Base-by-base conservation (phyloP, 1,139 yeast genomes). In the Hansenula lynferdii region DNA sequence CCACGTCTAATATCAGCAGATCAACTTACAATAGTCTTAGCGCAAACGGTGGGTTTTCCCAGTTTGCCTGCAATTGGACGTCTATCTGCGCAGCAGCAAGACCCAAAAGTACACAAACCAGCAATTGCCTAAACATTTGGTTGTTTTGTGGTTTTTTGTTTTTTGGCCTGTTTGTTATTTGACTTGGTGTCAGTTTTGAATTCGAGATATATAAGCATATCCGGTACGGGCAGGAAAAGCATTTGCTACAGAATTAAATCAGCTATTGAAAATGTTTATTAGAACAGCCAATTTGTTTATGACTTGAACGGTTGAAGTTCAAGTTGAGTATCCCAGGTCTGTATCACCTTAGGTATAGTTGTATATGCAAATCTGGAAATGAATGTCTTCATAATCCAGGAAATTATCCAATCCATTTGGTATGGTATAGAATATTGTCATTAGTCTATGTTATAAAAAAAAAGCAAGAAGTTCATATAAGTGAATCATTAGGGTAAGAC, bases 1-100 rank as follows among this genome's bases (percentile, higher is more conserved):
- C 21, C n/a, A 14, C 8, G 14, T 19, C 16, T 21, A 21, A 26
- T 8, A 10, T 8, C 27, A 18, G n/a, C 12, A 8, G 15, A 14
- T 2, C 14, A 10, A 60, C 68, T 45, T 47, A 64, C 62, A 81
- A 54, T 33, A 79, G 57, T 42, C 69, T 71, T 30, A 77, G 58
- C 34, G 61, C 61, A 47, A 73, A 74, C 1, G 76, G 72, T 2
- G 72, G 60, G 6, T 56, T 49, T 11, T 49, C 47, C 70, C 72
- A 67, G 31, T 49, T 56, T 6, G 60, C 53, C 8, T 41, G 45
- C 24, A 56, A 30, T 27, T 47, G 52, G 8, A 56, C 39, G 19
- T 40, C 41, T 27, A 50, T 42, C 36, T 50, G 54, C 7, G 33
- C 26, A 8, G 22, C 14, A 4, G 8, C 27, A 16, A 31, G 14